Percentiles rank a stretch among this genome's conserved stretches.
phyloP scores from a whole-genome alignment of 495 filamentous ascomycete genomes.

The Lepraria neglecta region DNA sequence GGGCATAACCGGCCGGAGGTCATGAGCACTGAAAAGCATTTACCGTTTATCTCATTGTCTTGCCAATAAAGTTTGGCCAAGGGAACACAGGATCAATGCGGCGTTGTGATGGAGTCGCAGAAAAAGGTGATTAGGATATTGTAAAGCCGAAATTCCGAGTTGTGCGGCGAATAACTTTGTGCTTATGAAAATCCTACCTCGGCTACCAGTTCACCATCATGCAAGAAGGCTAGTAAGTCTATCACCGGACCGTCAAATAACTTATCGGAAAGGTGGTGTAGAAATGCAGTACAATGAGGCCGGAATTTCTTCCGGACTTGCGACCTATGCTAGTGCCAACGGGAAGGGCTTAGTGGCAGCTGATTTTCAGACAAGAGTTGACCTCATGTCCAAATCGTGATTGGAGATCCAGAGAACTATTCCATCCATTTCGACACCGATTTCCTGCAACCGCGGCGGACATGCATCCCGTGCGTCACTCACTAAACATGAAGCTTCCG shows the following conservation, averaged over 20 bases:
- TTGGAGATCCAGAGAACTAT: conserved; percentile 3
- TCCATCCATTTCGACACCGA: conserved; percentile 13
- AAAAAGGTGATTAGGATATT: not conserved
- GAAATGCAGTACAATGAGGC: too few relatives aligned
- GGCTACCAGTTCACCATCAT: too few relatives aligned
- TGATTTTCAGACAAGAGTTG: not conserved
- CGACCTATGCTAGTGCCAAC: too few relatives aligned
- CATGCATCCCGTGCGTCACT: conserved; percentile 14
- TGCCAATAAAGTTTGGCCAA: conserved; percentile 1
- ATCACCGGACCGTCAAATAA: too few relatives aligned
- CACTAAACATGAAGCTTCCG: conserved; percentile 5
- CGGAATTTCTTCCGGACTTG: too few relatives aligned
- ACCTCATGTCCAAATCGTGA: conserved; percentile 4
- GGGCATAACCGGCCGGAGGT: not conserved
- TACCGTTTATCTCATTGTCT: not conserved
- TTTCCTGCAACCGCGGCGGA: conserved; percentile 1
- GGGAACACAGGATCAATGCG: not conserved
- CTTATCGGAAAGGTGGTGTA: too few relatives aligned
- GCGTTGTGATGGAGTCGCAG: not conserved
- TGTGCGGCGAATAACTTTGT: not conserved
- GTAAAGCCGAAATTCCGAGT: not conserved
- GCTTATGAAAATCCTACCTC: too few relatives aligned
- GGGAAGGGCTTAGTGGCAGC: not conserved
- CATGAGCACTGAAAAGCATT: not conserved
- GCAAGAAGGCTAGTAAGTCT: too few relatives aligned